These are phyloP conservation scores for Beauveria asiatica DNA, from an alignment of 2,329 filamentous ascomycete species.

Conservation along the genomic window DNA sequence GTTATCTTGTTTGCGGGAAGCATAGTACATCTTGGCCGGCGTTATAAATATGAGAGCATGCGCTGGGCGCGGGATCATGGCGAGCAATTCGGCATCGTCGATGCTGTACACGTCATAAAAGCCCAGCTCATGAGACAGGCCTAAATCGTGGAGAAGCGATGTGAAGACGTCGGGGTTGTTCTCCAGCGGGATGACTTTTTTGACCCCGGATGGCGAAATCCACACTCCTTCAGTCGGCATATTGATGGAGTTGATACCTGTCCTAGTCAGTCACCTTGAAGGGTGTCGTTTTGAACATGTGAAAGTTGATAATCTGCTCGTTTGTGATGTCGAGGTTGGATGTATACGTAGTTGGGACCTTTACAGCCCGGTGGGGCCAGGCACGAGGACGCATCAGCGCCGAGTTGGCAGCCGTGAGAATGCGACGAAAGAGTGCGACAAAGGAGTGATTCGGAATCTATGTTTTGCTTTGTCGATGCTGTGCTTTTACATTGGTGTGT, in stretches of 20 bases:
- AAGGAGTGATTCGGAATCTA: no score
- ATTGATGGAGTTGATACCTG: not conserved
- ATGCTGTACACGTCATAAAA: conserved; percentile 82
- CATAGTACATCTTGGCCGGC: conserved; percentile 46
- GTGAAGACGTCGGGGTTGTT: conserved; percentile 74
- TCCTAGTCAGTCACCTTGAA: not conserved
- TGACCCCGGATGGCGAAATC: conserved; percentile 22
- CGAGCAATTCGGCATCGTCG: conserved; percentile 66
- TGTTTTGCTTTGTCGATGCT: no score
- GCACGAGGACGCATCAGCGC: conserved; percentile 3
- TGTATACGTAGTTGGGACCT: not conserved
- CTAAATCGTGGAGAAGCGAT: conserved; percentile 60
- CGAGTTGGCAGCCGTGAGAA: not conserved
- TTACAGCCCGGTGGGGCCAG: not conserved
- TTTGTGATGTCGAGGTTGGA: not conserved
- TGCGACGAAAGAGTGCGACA: not conserved
- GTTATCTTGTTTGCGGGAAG: conserved; percentile 24
- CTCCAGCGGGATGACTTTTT: conserved; percentile 34
- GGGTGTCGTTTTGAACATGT: not conserved
- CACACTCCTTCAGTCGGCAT: conserved; percentile 25
- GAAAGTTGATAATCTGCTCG: not conserved
- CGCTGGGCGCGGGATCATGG: conserved; percentile 62
- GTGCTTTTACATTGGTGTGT: no score
- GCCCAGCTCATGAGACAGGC: conserved; percentile 55
- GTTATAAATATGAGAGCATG: conserved; percentile 75